These are phyloP conservation scores for Alternaria metachromatica DNA, from an alignment of 2,329 filamentous ascomycete species.

Conservation along the genomic window DNA sequence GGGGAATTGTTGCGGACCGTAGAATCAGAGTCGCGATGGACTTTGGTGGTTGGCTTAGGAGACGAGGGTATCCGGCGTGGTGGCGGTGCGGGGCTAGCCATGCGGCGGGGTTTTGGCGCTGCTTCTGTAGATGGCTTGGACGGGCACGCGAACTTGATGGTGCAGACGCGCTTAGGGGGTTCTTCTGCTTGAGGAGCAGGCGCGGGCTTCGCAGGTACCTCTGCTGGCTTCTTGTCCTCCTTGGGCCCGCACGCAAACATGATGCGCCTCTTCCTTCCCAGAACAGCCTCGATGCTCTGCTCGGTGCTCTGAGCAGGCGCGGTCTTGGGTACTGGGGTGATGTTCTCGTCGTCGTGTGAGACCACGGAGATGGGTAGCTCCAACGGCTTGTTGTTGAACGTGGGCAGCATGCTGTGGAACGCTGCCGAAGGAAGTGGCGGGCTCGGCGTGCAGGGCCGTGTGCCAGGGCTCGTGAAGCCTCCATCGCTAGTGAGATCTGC, in stretches of 20 bases:
- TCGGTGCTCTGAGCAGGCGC: conserved; percentile 53
- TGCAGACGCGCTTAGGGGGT: conserved; percentile 62
- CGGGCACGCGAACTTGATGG: conserved; percentile 78
- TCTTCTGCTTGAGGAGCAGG: conserved; percentile 29
- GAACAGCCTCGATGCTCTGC: conserved; percentile 65
- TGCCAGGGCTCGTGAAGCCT: conserved; percentile 81
- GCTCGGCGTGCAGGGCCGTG: conserved; percentile 86
- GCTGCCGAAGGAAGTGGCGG: conserved; percentile 74
- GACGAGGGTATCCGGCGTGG: conserved; percentile 34
- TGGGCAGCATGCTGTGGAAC: conserved; percentile 45
- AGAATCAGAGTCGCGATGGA: conserved; percentile 58
- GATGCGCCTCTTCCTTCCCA: conserved; percentile 85
- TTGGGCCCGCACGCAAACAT: conserved; percentile 79
- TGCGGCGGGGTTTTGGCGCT: conserved; percentile 48
- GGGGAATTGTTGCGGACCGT: conserved; percentile 59
- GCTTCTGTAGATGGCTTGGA: conserved; percentile 55
- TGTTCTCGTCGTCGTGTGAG: conserved; percentile 45
- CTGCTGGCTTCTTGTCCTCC: conserved; percentile 54
- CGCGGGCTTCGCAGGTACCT: conserved; percentile 26
- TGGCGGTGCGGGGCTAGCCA: conserved; percentile 53
- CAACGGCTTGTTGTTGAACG: conserved; percentile 49
- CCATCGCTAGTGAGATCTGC: conserved; percentile 95
- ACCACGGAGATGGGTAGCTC: conserved; percentile 47
- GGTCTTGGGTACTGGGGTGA: conserved; percentile 33
- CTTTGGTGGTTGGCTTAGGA: conserved; percentile 37